Evolutionary conservation across 2,329 filamentous ascomycete genomes (phyloP), one percentile per base, ranked within the genome.

Genomic region (Epichloe sylvatica): DNA sequence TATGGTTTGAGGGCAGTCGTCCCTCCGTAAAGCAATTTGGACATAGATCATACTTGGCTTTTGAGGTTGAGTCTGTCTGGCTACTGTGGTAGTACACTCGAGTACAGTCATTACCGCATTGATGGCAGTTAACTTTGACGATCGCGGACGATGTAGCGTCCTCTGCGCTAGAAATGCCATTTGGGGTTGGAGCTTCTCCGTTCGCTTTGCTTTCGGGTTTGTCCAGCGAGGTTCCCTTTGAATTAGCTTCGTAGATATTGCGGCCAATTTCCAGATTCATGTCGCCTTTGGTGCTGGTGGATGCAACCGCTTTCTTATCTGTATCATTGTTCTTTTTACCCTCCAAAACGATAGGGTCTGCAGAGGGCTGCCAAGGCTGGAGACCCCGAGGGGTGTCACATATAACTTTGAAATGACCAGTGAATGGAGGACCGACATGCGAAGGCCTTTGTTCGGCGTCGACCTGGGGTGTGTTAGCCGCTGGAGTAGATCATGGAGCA

Each of bases 401-500:
- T 50, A 91, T 91, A 53, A 97, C 83, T 65, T 88, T 85, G 77
- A 98, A 98, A 66, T 98, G 92, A 38, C 92, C 92, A 4, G 92
- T 98, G 62, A 96, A 97, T 6, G 92, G 92, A 3, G 92, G 91
- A 1, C 91, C 91, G 57, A 97, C 91, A 64, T 90, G 92, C 2
- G 92, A 96, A 9, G 92, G 92, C 51, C 92, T 80, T 57, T 92
- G 90, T 63, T 96, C 91, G 33, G 91, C 87, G 68, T 98, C 92
- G 61, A 98, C 91, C 91, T 97, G 55, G 44, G 59, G 53, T 54
- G 33, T 17, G n/a, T 46, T 43, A 53, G 49, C 40, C 9, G 41
- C 44, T 23, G 3, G 8, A 17, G n/a, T 19, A 12, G 17, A 38
- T 35, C 17, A 12, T 11, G 19, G 11, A 23, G 15, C 13, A 12